Base-by-base conservation (phyloP, 768 basidiomycete genomes). In the Rossbeevera mucosa region DNA sequence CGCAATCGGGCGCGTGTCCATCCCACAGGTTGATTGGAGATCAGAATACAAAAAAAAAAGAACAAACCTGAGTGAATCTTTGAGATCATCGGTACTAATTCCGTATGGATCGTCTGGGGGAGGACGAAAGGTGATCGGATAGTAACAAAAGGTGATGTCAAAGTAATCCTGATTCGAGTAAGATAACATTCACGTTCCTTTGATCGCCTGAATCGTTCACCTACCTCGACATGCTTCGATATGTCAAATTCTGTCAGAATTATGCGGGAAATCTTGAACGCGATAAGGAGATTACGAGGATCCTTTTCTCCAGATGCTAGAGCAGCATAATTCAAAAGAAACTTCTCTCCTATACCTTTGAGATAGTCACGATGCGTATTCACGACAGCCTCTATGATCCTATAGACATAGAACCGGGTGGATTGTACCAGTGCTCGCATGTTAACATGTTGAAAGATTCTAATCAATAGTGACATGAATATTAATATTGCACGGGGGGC, bases 261-360 rank as follows among this genome's bases (percentile, higher is more conserved):
- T 7, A 92, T 86, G n/a, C 83, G 79, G 50, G 83, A 86, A 52
- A 98, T 89, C 5, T 88, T 83, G 66, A 98, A 99, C 24, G 90
- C 89, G 11, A 95, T 62, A 58, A 96, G 75, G 7, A 99, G 76
- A 70, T 98, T 99, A 16, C 96, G 78, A 26, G 96, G 96, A 65
- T 99, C 96, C 63, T 98, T 98, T 72, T 99, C 96, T 14, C 94
- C 94, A 51, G 96, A 90, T 4, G 84, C 93, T n/a, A 98, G 71
- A 45, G 66, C 64, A 26, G 87, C 78, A 66, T 98, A 99, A 21
- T 82, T 81, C 7, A 74, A 71, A 21, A 97, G 55, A 66, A 98
- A 97, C 7, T 74, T 77, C 22, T 80, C 75, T 1, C 86, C 86
- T 78, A 91, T 79, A 6, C 65, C 72, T 66, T 87, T 88, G 20